Conservation (phyloP, 2,329 filamentous ascomycete genomes). For the Colletotrichum ledebouriae region DNA sequence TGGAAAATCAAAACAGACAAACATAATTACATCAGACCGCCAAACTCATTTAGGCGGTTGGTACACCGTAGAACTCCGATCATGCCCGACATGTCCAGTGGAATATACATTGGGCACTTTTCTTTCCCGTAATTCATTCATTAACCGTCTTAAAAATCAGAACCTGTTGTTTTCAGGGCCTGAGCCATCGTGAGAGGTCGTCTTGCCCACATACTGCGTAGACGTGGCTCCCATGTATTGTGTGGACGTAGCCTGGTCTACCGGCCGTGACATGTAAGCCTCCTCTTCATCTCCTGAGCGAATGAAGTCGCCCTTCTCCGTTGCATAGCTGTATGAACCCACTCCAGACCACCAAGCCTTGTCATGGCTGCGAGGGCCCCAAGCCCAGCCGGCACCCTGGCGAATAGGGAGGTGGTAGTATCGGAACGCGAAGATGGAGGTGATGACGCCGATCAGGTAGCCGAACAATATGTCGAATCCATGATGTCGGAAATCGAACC, state of each 20-base stretch:
- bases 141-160: conserved; percentile 6
- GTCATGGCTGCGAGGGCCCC: conserved; percentile 80
- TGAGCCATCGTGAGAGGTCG: conserved; percentile 27
- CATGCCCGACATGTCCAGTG: conserved; percentile 30
- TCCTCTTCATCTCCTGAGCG: conserved; percentile 50
- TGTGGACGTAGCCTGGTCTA: conserved; percentile 28
- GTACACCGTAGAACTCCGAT: conserved; percentile 40
- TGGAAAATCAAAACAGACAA: conserved; percentile 13
- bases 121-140: background rate
- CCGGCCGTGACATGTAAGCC: conserved; percentile 38
- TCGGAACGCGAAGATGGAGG: conserved; percentile 81
- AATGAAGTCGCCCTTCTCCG: conserved; percentile 52
- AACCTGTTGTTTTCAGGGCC: conserved; percentile 31
- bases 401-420: conserved; percentile 87
- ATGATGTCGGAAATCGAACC: conserved; percentile 89
- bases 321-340: conserved; percentile 70
- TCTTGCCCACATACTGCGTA: conserved; percentile 33
- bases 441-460: conserved; percentile 80
- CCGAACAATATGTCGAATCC: conserved; percentile 94
- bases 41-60: conserved; percentile 29
- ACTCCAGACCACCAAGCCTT: conserved; percentile 85
- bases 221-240: conserved; percentile 16
- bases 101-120: conserved; percentile 16
- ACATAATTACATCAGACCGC: conserved; percentile 19
- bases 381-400: conserved; percentile 88